A percentile compares a stretch with the other conserved stretches of the same genome.
phyloP scores from a whole-genome alignment of 352 stramenopile genomes.

The Phytophthora kernoviae region DNA sequence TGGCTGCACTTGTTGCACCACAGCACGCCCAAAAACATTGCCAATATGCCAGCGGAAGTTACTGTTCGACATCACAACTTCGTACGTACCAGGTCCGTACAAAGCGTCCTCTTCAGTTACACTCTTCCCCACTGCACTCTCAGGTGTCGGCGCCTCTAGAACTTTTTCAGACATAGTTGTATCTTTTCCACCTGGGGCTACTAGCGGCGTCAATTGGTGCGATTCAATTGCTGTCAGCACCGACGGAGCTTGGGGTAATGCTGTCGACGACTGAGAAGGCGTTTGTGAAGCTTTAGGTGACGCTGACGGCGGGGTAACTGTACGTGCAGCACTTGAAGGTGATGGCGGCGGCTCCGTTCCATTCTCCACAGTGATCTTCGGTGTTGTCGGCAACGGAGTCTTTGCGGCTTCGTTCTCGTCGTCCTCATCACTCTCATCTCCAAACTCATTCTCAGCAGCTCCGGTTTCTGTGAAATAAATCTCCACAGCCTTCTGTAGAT shows the following conservation, averaged over 20 bases:
- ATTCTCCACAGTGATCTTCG: slow-evolving; percentile 13
- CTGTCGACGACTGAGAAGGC: slow-evolving; percentile 37
- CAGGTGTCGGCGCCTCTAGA: slow-evolving; percentile 14
- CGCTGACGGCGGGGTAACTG: slow-evolving; percentile 26
- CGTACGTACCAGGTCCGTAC: slow-evolving; percentile 71
- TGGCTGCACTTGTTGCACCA: slow-evolving; percentile 80
- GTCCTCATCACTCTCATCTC: slow-evolving; percentile 51
- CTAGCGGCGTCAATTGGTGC: slow-evolving; percentile 62
- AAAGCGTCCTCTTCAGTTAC: slow-evolving; percentile 45
- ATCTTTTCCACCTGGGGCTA: slow-evolving; percentile 31
- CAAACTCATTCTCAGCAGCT: slow-evolving; percentile 37
- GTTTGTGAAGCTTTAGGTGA: slow-evolving; percentile 22
- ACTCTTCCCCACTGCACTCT: slow-evolving; percentile 6
- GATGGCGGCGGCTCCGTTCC: slow-evolving; percentile 11
- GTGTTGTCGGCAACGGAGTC: too few species aligned
- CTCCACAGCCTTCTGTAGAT: slow-evolving; percentile 80
- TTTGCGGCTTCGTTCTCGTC: slow-evolving; percentile 39
- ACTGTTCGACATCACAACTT: slow-evolving; percentile 78
- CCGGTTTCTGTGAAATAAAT: slow-evolving; percentile 80
- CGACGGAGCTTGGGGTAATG: slow-evolving; percentile 41
- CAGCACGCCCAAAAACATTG: slow-evolving; percentile 81
- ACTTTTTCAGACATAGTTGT: neutral
- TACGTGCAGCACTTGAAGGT: slow-evolving; percentile 15
- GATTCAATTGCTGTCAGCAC: slow-evolving; percentile 54
- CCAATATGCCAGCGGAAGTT: slow-evolving; percentile 86